Percentiles rank a stretch among this genome's conserved stretches.
These are phyloP conservation scores for Ustilago vetiveriae DNA, from an alignment of 1,284 basidiomycete genomes.

Conservation along the genomic window DNA sequence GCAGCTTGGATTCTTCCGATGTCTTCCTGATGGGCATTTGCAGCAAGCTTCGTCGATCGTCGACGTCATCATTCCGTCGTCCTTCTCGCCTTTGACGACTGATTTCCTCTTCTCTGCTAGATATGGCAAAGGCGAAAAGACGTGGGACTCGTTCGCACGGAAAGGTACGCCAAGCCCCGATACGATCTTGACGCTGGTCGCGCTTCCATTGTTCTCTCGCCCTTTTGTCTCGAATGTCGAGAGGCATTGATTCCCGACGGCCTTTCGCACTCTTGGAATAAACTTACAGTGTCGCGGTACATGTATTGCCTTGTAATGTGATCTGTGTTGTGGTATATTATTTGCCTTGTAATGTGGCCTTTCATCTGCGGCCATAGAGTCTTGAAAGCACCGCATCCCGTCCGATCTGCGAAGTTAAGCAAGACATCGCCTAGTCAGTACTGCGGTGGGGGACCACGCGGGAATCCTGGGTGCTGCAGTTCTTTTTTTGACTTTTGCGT, in stretches of 20 bases:
- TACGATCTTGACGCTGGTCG: too few relatives aligned
- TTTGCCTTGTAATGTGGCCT: background rate
- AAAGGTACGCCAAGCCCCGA: background rate
- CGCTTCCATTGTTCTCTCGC: too few relatives aligned
- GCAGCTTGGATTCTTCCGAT: background rate
- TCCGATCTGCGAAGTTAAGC: conserved; percentile 83
- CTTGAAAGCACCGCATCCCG: conserved; percentile 82
- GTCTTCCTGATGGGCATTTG: background rate
- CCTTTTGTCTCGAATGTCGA: too few relatives aligned
- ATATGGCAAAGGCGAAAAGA: too few relatives aligned
- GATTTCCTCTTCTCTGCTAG: too few relatives aligned
- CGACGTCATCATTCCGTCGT: conserved; percentile 3
- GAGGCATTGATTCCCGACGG: too few relatives aligned
- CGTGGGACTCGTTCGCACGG: too few relatives aligned
- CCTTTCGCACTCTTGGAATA: too few relatives aligned
- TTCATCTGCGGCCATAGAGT: conserved; percentile 78
- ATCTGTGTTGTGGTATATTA: background rate
- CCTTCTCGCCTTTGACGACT: background rate
- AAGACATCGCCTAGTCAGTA: conserved; percentile 82
- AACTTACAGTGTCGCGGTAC: too few relatives aligned
- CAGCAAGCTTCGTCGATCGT: background rate
- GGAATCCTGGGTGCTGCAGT: conserved; percentile 83
- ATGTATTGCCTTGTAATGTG: too few relatives aligned
- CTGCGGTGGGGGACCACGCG: conserved; percentile 83
- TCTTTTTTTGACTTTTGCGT: too few relatives aligned